Base-by-base conservation (phyloP, 2,329 filamentous ascomycete genomes). In the Drechslerella coelobrocha region DNA sequence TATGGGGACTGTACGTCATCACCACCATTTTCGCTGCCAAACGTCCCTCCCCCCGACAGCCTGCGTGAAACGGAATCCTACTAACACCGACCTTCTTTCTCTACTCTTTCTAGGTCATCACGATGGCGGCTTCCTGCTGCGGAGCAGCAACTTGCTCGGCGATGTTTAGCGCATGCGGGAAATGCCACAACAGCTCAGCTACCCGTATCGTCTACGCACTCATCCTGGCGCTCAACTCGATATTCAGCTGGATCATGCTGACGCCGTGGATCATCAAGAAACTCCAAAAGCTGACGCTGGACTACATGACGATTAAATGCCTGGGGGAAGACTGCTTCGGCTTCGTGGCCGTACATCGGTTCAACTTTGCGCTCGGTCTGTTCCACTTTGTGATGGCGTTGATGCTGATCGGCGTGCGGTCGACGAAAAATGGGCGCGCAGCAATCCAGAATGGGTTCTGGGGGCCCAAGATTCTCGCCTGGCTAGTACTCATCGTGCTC, bases 181-280 rank as follows among this genome's bases (percentile, higher is more conserved):
- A 97, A 79, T 97, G 93, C 80, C 91, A 92, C 76, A 97, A 96
- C 83, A 96, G 91, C 81, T 92, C 97, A 81, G 92, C 92, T 62
- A 99, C 94, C 75, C 91, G 94, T 82, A 95, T 97, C 81, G 93
- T 90, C 77, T 97, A 96, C 79, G 92, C 94, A 73, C 86, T 97
- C 77, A 89, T 99, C 73, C 89, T 99, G 61, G 87, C 99, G 74
- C 81, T 97, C 80, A 99, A 99, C 84, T 97, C 93, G 68, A 96
- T 97, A 74, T 79, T 97, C 55, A 93, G 94, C 34, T 99, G 94
- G 94, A 91, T 99, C 75, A 96, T 97, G 91, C 91, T 99, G 81
- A 99, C 94, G 21, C 91, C 92, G 57, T 99, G 94, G 94, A 94
- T 94, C 31, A 90, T 99, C 78, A 91, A 96, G 77, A 97, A 97